phyloP scores from a whole-genome alignment of 73 alveolate genomes.

The Durusdinium trenchii region DNA sequence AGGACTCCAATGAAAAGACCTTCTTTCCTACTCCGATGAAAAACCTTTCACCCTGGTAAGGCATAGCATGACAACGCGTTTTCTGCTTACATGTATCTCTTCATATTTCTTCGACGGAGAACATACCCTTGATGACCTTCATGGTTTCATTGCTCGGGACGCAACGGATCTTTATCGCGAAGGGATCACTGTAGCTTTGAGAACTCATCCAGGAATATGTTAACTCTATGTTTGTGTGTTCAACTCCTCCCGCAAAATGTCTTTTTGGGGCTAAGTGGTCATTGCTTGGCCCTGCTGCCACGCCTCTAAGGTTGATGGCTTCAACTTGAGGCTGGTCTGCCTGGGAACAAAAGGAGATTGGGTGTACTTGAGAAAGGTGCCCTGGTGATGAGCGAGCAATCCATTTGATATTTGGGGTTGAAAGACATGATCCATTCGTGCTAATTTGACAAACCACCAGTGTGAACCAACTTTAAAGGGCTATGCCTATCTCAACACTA shows the following conservation, averaged over 20 bases:
- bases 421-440: background rate
- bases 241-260: background rate
- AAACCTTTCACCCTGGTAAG: background rate
- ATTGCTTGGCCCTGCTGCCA: background rate
- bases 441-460: no score
- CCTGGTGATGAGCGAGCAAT: background rate
- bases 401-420: no score
- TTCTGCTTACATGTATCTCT: background rate
- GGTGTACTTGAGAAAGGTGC: constrained; percentile 1
- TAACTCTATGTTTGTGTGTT: background rate
- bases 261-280: background rate
- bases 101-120: constrained; percentile 9
- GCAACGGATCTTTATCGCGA: background rate
- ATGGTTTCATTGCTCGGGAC: background rate
- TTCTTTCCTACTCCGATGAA: background rate
- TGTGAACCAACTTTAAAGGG: background rate
- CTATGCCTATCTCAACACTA: background rate
- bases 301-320: background rate
- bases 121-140: constrained; percentile 26
- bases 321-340: background rate
- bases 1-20: background rate
- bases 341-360: constrained; percentile 29
- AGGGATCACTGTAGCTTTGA: background rate
- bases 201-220: no score
- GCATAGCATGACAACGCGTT: constrained; percentile 40